These are phyloP conservation scores for Setomelanomma holmii DNA, from an alignment of 2,329 filamentous ascomycete genomes.

Conservation along the genomic window DNA sequence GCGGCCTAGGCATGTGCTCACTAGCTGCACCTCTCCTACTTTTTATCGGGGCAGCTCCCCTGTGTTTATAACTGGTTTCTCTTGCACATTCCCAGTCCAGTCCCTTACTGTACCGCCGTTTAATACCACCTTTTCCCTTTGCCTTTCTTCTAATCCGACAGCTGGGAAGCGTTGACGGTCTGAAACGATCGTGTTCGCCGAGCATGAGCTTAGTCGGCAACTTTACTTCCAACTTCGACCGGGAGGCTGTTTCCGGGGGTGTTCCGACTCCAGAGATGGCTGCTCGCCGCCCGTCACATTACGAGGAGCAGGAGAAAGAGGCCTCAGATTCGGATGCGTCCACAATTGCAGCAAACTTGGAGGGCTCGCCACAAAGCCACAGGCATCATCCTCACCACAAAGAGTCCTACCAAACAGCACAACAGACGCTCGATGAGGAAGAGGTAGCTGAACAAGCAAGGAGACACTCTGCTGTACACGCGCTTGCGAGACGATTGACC, in stretches of 20 bases:
- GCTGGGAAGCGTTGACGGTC: neutral
- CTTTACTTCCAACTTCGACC: constrained; percentile 53
- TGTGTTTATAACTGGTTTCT: constrained; percentile 5
- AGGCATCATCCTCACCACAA: constrained; percentile 26
- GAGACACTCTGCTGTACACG: constrained; percentile 47
- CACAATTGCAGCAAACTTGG: constrained; percentile 39
- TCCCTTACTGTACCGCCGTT: constrained; percentile 14
- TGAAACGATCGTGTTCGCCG: constrained; percentile 11
- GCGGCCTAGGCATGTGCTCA: constrained; percentile 15
- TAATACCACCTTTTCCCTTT: constrained; percentile 21
- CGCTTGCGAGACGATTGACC: constrained; percentile 53
- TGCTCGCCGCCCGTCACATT: constrained; percentile 24
- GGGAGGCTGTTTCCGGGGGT: constrained; percentile 45
- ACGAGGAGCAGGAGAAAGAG: constrained; percentile 17
- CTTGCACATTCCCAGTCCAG: constrained; percentile 5
- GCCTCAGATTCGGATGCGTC: constrained; percentile 40
- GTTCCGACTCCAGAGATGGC: constrained; percentile 41
- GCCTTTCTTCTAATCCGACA: neutral
- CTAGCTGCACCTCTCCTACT: constrained; percentile 26
- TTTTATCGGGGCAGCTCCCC: constrained; percentile 20
- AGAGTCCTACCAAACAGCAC: constrained; percentile 24
- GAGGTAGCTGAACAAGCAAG: constrained; percentile 28
- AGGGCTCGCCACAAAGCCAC: constrained; percentile 29
- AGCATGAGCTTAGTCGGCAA: constrained; percentile 54
- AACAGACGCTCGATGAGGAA: constrained; percentile 22